These are phyloP conservation scores for Oldenlandia corymbosa DNA, from an alignment of 257 asterid genomes.

Conservation along the genomic window DNA sequence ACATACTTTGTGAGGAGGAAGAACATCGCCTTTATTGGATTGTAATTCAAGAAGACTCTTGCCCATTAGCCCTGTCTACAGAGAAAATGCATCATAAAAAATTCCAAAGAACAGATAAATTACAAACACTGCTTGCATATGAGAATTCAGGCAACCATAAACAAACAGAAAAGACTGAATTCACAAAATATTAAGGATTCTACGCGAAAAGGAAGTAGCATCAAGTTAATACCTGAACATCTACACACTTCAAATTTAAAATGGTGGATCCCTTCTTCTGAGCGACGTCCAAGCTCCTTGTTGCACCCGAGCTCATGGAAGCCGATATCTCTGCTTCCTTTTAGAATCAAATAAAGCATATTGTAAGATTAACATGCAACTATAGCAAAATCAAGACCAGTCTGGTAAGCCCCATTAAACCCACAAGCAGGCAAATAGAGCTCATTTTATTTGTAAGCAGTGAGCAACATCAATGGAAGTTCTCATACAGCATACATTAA, in stretches of 20 bases:
- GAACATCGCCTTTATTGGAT: slow-evolving; percentile 89
- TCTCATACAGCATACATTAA: background rate
- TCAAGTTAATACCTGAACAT: slow-evolving; percentile 61
- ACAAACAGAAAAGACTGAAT: background rate
- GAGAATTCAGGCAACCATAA: slow-evolving; percentile 13
- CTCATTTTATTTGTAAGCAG: background rate
- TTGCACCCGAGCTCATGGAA: slow-evolving; percentile 68
- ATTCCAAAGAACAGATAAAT: background rate
- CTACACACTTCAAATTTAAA: slow-evolving; percentile 87
- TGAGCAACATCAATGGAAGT: too few species aligned
- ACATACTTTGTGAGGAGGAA: slow-evolving; percentile 88
- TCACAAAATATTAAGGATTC: background rate
- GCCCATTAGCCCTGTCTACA: slow-evolving; percentile 91
- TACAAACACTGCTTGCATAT: slow-evolving; percentile 53
- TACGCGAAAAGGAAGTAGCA: background rate
- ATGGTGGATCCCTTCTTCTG: slow-evolving; percentile 87
- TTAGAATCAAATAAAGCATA: background rate
- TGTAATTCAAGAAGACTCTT: slow-evolving; percentile 83
- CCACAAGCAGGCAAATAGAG: background rate
- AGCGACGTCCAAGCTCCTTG: slow-evolving; percentile 82
- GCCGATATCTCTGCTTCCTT: slow-evolving; percentile 92
- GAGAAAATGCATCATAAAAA: slow-evolving; percentile 17
- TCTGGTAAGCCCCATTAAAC: background rate
- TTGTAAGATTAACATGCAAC: background rate
- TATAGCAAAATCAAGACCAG: background rate